Percentiles rank a stretch among this genome's conserved stretches.
Evolutionary conservation across 2,329 filamentous ascomycete species (phyloP).

Genomic region (Monilinia vaccinii-corymbosi): DNA sequence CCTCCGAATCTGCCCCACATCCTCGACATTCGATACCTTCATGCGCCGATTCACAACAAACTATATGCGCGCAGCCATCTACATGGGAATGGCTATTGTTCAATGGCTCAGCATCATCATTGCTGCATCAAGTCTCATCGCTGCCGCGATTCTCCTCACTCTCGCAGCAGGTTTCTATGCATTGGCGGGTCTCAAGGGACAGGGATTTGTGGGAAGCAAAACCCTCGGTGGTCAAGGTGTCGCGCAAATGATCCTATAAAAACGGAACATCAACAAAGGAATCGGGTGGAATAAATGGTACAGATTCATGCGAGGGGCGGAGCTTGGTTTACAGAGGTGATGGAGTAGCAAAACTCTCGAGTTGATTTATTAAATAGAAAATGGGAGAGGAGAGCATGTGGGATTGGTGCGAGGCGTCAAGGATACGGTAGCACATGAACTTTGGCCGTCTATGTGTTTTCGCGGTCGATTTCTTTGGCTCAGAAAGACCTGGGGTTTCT

Average conservation of each 20-base stretch:
- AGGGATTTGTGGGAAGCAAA: slow-evolving; percentile 87
- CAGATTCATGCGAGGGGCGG: neutral
- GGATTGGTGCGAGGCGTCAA: slow-evolving; percentile 19
- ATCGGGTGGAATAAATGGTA: neutral
- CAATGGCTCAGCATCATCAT: slow-evolving; percentile 75
- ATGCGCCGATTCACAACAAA: slow-evolving; percentile 93
- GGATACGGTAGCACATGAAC: slow-evolving; percentile 14
- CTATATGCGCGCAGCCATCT: slow-evolving; percentile 90
- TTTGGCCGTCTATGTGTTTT: slow-evolving; percentile 17
- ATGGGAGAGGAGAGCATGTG: slow-evolving; percentile 17
- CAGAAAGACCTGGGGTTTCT: neutral
- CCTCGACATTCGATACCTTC: slow-evolving; percentile 73
- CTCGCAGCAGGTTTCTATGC: slow-evolving; percentile 74
- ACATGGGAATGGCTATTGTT: slow-evolving; percentile 67
- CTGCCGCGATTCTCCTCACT: slow-evolving; percentile 71
- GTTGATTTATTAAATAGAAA: slow-evolving; percentile 11
- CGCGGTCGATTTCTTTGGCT: slow-evolving; percentile 9
- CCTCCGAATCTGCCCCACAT: slow-evolving; percentile 95
- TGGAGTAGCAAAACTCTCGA: neutral
- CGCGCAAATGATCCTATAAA: slow-evolving; percentile 93
- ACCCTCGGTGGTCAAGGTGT: slow-evolving; percentile 89
- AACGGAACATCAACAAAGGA: neutral
- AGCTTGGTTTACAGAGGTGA: neutral
- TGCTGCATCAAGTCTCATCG: slow-evolving; percentile 65
- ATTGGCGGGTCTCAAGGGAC: slow-evolving; percentile 69